phyloP scores from a whole-genome alignment of 129 eudicot species.

The Apium graveolens region DNA sequence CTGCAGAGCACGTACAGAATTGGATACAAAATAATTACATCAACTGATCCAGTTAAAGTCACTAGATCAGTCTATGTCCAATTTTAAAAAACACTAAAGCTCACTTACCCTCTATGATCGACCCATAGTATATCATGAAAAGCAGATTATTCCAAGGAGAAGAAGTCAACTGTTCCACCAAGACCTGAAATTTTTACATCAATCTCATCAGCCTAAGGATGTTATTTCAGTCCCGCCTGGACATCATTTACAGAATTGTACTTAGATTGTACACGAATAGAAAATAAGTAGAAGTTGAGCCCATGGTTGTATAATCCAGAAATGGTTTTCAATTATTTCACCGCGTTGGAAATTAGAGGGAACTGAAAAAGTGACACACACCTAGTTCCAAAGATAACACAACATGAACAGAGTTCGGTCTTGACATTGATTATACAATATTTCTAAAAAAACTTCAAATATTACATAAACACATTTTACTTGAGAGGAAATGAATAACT shows the following conservation, averaged over 20 bases:
- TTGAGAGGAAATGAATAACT: not conserved
- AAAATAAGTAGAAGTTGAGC: not conserved
- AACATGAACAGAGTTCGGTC: not conserved
- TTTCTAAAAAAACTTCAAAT: not conserved
- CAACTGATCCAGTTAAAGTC: not conserved
- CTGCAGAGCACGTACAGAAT: constrained; percentile 29
- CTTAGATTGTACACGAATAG: not conserved
- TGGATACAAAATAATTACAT: not conserved
- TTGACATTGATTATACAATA: not conserved
- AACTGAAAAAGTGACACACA: constrained; percentile 5
- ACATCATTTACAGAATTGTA: not conserved
- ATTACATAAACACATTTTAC: not conserved
- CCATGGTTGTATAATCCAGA: not conserved
- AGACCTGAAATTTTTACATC: constrained; percentile 53
- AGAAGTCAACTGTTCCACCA: constrained; percentile 75
- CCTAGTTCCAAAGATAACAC: not conserved
- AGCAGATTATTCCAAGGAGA: constrained; percentile 87
- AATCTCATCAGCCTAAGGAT: not conserved
- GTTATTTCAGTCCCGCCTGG: not conserved
- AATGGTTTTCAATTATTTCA: not conserved
- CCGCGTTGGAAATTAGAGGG: not conserved
- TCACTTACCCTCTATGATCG: constrained; percentile 74
- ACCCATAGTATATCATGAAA: constrained; percentile 89
- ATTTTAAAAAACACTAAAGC: not conserved
- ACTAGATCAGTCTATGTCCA: not conserved